A percentile compares a stretch with the other conserved stretches of the same genome.
phyloP scores from a whole-genome alignment of 805 yeast genomes.

The Metschnikowia cerradonensis region DNA sequence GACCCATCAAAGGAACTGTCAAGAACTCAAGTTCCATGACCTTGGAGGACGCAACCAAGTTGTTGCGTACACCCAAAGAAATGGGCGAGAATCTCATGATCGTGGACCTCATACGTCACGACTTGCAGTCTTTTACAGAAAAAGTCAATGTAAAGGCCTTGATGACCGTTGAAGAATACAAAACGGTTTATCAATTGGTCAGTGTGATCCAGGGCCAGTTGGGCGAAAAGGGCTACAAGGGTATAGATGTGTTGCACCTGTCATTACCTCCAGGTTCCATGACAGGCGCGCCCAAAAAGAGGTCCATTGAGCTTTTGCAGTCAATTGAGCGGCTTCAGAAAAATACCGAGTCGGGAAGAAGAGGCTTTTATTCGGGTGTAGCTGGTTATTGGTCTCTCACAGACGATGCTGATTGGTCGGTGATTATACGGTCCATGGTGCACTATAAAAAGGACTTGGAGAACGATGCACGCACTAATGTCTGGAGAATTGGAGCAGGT shows the following conservation, averaged over 20 bases:
- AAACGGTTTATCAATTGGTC: constrained; percentile 86
- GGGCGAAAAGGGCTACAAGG: constrained; percentile 42
- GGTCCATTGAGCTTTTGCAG: constrained; percentile 82
- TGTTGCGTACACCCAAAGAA: constrained; percentile 83
- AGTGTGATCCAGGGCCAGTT: constrained; percentile 76
- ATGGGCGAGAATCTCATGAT: constrained; percentile 96
- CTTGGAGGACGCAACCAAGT: constrained; percentile 53
- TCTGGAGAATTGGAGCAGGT: constrained; percentile 95
- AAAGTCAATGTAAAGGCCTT: constrained; percentile 69
- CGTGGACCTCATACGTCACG: constrained; percentile 92
- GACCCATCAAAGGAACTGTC: constrained; percentile 97
- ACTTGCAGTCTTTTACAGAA: constrained; percentile 62
- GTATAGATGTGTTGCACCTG: constrained; percentile 72
- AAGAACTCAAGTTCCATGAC: constrained; percentile 55
- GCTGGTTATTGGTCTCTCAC: constrained; percentile 92
- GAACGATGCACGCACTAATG: constrained; percentile 19
- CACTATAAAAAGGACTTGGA: constrained; percentile 51
- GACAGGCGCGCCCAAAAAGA: constrained; percentile 98
- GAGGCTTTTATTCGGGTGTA: constrained; percentile 91
- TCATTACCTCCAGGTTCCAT: constrained; percentile 97
- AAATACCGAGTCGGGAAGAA: constrained; percentile 42
- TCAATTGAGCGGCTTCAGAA: constrained; percentile 45
- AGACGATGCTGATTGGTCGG: constrained; percentile 93
- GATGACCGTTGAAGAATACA: constrained; percentile 90
- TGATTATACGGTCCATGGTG: constrained; percentile 80